phyloP scores from a whole-genome alignment of 352 stramenopile genomes.

The Pythium volutum region DNA sequence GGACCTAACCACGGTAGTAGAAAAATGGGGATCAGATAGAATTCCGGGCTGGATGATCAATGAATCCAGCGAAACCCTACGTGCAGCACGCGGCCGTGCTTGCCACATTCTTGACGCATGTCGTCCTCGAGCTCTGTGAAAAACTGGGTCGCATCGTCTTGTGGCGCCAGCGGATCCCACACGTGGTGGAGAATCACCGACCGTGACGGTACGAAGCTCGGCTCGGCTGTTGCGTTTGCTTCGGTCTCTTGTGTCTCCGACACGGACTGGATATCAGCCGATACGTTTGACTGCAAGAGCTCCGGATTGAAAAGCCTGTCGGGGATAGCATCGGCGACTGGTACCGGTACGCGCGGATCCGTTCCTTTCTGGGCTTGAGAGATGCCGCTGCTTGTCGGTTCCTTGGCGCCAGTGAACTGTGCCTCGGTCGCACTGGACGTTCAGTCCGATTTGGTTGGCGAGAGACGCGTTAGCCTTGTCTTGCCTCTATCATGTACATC shows the following conservation, averaged over 20 bases:
- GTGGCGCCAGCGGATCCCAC: slow-evolving; percentile 54
- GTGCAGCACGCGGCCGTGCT: slow-evolving; percentile 58
- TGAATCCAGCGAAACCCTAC: slow-evolving; percentile 13
- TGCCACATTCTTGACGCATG: slow-evolving; percentile 68
- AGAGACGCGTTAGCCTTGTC: not conserved
- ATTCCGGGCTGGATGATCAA: too few relatives aligned
- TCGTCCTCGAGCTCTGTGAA: slow-evolving; percentile 80
- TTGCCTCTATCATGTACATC: not conserved
- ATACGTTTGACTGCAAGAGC: not conserved
- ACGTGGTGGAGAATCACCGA: slow-evolving; percentile 60
- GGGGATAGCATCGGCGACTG: not conserved
- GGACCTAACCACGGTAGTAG: slow-evolving; percentile 32
- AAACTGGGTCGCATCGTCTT: slow-evolving; percentile 43
- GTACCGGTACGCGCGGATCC: too few relatives aligned
- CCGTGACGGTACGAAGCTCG: slow-evolving; percentile 41
- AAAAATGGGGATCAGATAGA: not conserved
- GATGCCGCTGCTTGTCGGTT: not conserved
- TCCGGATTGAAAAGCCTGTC: slow-evolving; percentile 1
- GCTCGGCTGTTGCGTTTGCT: slow-evolving; percentile 2
- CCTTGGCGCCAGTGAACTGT: slow-evolving; percentile 2
- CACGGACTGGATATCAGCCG: not conserved
- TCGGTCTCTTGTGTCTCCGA: not conserved
- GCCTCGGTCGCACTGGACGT: slow-evolving; percentile 18
- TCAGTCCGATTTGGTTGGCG: not conserved
- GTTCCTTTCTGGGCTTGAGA: too few relatives aligned